phyloP scores from a whole-genome alignment of 176 grass and related monocot genomes.

The Aegilops longissima region DNA sequence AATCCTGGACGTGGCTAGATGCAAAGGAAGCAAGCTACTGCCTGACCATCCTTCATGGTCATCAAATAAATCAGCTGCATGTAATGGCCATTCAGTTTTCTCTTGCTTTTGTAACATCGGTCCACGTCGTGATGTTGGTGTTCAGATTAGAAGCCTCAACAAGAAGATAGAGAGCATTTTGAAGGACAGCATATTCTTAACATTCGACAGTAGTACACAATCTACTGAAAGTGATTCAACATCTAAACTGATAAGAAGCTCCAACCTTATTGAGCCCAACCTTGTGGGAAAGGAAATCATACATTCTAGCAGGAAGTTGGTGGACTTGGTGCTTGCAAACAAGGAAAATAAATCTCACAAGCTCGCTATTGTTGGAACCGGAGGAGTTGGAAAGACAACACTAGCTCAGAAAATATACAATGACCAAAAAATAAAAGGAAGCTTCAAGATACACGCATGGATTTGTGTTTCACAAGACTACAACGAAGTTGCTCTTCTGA shows the following conservation, averaged over 20 bases:
- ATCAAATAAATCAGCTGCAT: background rate
- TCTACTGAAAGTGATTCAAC: background rate
- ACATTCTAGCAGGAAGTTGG: background rate
- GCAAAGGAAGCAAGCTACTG: background rate
- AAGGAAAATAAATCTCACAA: background rate
- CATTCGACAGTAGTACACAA: background rate
- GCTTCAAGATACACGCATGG: constrained; percentile 20
- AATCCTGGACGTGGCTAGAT: constrained; percentile 32
- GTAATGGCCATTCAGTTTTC: background rate
- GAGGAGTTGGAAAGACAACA: background rate
- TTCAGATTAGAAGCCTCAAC: background rate
- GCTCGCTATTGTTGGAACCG: background rate
- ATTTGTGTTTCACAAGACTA: constrained; percentile 30
- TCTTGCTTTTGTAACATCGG: background rate
- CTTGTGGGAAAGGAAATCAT: constrained; percentile 26
- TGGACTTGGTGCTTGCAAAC: background rate
- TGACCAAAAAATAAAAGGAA: background rate
- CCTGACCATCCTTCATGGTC: background rate
- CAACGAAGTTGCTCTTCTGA: background rate
- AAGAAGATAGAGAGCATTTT: background rate
- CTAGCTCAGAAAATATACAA: background rate
- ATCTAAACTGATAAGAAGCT: background rate
- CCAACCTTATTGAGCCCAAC: constrained; percentile 1
- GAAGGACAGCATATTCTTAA: background rate
- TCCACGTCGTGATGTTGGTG: background rate